A percentile compares a stretch with the other conserved stretches of the same genome.
phyloP scores from a whole-genome alignment of 2,329 filamentous ascomycete genomes.

The Monosporascus sp. region DNA sequence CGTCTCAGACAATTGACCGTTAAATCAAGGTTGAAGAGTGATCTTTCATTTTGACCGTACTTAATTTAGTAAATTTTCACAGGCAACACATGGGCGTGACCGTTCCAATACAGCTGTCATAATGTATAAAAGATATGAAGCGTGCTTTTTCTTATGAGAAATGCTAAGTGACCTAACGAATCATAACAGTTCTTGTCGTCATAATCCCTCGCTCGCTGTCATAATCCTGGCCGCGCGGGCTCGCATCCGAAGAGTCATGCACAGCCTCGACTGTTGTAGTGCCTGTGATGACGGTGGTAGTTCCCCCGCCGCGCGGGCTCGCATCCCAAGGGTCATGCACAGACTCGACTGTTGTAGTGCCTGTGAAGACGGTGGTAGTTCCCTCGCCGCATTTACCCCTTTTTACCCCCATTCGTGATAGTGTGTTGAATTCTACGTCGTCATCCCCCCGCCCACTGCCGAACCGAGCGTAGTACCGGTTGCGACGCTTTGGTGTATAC shows the following conservation, averaged over 20 bases:
- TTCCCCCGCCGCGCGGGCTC: not conserved
- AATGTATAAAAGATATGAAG: too few species aligned
- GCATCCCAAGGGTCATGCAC: not conserved
- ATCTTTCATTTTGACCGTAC: too few species aligned
- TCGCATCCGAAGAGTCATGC: too few species aligned
- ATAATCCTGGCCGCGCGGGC: not conserved
- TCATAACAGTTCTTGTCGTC: conserved; percentile 3
- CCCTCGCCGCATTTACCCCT: not conserved
- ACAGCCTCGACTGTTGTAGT: too few species aligned
- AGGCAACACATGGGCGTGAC: too few species aligned
- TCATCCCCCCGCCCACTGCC: not conserved
- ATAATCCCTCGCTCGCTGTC: conserved; percentile 2
- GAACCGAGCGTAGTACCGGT: not conserved
- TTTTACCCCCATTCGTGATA: not conserved
- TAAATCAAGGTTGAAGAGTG: too few species aligned
- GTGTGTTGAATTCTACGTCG: not conserved
- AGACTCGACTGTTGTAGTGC: not conserved
- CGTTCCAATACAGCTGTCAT: too few species aligned
- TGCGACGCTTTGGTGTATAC: not conserved
- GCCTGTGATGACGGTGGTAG: too few species aligned
- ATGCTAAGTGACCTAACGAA: too few species aligned
- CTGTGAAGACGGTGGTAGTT: not conserved
- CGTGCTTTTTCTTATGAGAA: too few species aligned
- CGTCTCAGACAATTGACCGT: too few species aligned
- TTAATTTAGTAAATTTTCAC: too few species aligned